phyloP scores from a whole-genome alignment of 208 protist species.

The Wallacemonas collosoma region DNA sequence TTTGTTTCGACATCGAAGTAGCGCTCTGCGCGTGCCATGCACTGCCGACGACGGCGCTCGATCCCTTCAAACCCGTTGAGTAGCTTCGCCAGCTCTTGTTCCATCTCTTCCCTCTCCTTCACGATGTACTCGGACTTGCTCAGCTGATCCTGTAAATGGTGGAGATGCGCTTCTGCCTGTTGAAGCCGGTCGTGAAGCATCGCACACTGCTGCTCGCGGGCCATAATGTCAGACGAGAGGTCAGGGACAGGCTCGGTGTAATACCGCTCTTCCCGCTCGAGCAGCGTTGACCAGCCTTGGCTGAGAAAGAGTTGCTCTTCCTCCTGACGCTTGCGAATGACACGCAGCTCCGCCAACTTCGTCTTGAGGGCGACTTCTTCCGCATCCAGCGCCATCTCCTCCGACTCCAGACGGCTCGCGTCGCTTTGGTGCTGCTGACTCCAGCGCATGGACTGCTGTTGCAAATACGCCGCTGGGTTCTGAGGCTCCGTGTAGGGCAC shows the following conservation, averaged over 20 bases:
- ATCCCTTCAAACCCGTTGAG: constrained; percentile 41
- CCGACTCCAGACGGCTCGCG: constrained; percentile 40
- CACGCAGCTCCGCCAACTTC: constrained; percentile 45
- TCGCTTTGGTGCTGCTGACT: constrained; percentile 30
- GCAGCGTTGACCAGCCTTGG: constrained; percentile 59
- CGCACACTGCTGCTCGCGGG: constrained; percentile 50
- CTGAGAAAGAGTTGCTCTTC: constrained; percentile 66
- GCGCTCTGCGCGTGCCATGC: constrained; percentile 41
- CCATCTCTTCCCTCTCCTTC: constrained; percentile 36
- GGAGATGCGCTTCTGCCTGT: constrained; percentile 42
- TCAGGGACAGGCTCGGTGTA: constrained; percentile 64
- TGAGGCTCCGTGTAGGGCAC: constrained; percentile 2
- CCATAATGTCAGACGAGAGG: constrained; percentile 40
- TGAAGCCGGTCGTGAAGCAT: constrained; percentile 45
- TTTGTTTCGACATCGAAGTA: constrained; percentile 72
- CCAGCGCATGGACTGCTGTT: constrained; percentile 39
- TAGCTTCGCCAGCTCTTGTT: constrained; percentile 43
- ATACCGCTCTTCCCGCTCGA: constrained; percentile 78
- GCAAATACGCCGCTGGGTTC: constrained; percentile 29
- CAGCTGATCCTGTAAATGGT: constrained; percentile 33
- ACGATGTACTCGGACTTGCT: constrained; percentile 40
- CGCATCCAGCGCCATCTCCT: constrained; percentile 40
- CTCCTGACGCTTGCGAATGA: constrained; percentile 33
- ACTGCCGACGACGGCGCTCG: constrained; percentile 45
- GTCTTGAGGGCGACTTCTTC: constrained; percentile 49